phyloP scores from a whole-genome alignment of 805 yeast species.

The Spathaspora passalidarum region DNA sequence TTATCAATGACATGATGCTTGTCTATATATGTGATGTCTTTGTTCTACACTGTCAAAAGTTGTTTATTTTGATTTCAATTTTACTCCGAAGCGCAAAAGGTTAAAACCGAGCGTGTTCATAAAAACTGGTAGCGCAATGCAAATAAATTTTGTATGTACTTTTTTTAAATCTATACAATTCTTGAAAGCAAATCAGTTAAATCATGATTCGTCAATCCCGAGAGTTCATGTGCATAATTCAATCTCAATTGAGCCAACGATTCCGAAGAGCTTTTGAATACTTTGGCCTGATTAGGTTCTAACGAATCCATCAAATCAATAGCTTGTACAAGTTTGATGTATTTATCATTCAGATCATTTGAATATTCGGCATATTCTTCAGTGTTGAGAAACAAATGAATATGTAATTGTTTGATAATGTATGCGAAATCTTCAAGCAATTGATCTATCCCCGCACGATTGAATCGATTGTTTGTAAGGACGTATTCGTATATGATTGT shows the following conservation, averaged over 20 bases:
- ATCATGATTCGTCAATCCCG: constrained; percentile 16
- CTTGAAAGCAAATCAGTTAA: constrained; percentile 25
- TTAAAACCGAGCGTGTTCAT: too few species aligned
- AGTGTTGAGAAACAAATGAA: constrained; percentile 5
- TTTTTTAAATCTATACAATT: constrained; percentile 10
- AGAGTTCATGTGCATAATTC: constrained; percentile 15
- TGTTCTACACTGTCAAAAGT: background rate
- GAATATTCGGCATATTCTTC: constrained; percentile 11
- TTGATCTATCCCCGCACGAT: constrained; percentile 29
- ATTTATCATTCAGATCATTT: constrained; percentile 22
- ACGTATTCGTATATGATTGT: constrained; percentile 33
- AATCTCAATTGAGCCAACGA: constrained; percentile 14
- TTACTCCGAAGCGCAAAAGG: background rate
- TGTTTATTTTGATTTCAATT: background rate
- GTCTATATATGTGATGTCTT: too few species aligned
- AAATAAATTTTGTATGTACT: too few species aligned
- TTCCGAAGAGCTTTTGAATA: constrained; percentile 12
- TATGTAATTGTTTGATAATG: constrained; percentile 14
- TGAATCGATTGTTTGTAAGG: constrained; percentile 37
- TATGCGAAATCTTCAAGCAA: constrained; percentile 28
- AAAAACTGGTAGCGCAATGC: too few species aligned
- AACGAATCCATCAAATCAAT: constrained; percentile 25
- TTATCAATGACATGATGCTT: constrained; percentile 25
- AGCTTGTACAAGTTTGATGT: constrained; percentile 25
- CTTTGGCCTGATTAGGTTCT: constrained; percentile 20